Percentiles rank a stretch among this genome's conserved stretches.
Conservation (phyloP, 2,329 filamentous ascomycete genomes). For the Trichoderma sp. region DNA sequence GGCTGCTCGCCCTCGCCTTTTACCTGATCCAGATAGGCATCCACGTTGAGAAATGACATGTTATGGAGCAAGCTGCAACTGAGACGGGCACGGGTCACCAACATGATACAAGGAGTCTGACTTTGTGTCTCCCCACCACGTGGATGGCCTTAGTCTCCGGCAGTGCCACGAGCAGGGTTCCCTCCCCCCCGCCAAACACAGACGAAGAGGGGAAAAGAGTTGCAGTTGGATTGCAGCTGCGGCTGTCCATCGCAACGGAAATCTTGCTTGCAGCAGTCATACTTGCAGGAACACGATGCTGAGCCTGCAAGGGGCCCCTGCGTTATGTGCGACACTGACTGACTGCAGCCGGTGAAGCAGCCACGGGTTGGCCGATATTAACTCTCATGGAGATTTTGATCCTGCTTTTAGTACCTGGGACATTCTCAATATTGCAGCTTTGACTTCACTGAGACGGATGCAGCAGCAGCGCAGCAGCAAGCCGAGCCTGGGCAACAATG, state of each 20-base stretch:
- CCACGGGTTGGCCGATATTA: conserved; percentile 13
- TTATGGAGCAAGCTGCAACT: background rate
- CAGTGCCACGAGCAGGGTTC: background rate
- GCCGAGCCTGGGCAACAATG: background rate
- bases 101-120: conserved; percentile 5
- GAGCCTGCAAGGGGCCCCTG: background rate
- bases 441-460: background rate
- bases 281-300: conserved; percentile 4
- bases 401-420: background rate
- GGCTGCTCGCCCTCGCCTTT: background rate
- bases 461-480: background rate
- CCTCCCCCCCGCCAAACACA: background rate
- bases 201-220: background rate
- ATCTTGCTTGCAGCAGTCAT: conserved; percentile 6
- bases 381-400: background rate
- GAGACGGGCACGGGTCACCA: background rate
- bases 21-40: conserved; percentile 14
- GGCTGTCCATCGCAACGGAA: background rate
- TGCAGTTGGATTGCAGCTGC: background rate
- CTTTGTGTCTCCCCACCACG: conserved; percentile 19
- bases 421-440: background rate
- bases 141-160: conserved; percentile 7
- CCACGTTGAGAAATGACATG: conserved; percentile 2
- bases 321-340: background rate
- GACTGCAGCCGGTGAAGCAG: conserved; percentile 11